A percentile compares a stretch with the other conserved stretches of the same genome.
These are phyloP conservation scores for Russula brevipes DNA, from an alignment of 768 basidiomycete species.

Conservation along the genomic window DNA sequence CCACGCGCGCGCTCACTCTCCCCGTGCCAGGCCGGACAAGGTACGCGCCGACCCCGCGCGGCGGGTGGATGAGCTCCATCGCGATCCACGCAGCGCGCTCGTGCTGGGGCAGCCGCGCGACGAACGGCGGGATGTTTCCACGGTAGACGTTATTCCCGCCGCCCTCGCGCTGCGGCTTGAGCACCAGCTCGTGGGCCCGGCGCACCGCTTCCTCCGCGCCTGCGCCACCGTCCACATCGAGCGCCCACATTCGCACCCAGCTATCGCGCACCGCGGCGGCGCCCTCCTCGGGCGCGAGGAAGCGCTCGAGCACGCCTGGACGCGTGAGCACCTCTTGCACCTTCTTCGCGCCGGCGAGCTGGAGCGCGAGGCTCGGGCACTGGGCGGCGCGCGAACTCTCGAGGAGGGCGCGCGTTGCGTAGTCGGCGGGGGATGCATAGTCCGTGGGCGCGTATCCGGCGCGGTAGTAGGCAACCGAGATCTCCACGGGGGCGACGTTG, in stretches of 20 bases:
- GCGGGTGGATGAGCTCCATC: slow-evolving; percentile 88
- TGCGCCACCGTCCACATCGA: slow-evolving; percentile 39
- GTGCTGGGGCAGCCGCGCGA: slow-evolving; percentile 52
- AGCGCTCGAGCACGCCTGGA: slow-evolving; percentile 66
- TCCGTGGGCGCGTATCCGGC: slow-evolving; percentile 83
- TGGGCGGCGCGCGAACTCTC: slow-evolving; percentile 86
- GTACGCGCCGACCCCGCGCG: slow-evolving; percentile 59
- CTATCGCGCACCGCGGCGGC: slow-evolving; percentile 57
- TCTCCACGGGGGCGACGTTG: slow-evolving; percentile 45
- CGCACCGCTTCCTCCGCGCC: slow-evolving; percentile 50
- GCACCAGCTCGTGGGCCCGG: slow-evolving; percentile 56
- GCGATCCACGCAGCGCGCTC: slow-evolving; percentile 90
- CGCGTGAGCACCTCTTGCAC: slow-evolving; percentile 84
- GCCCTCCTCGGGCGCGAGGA: slow-evolving; percentile 48
- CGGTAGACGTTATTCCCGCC: slow-evolving; percentile 97
- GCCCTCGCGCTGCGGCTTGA: slow-evolving; percentile 98
- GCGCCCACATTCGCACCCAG: slow-evolving; percentile 88
- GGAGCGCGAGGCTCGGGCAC: slow-evolving; percentile 85
- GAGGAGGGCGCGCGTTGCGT: slow-evolving; percentile 67
- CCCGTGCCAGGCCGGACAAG: slow-evolving; percentile 65
- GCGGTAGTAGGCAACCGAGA: slow-evolving; percentile 88
- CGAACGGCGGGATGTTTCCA: slow-evolving; percentile 68
- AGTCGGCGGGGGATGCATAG: slow-evolving; percentile 61
- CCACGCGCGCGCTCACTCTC: slow-evolving; percentile 53
- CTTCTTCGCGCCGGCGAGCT: slow-evolving; percentile 95